phyloP scores from a whole-genome alignment of 768 basidiomycete genomes.

The Panaeolus papilionaceus region DNA sequence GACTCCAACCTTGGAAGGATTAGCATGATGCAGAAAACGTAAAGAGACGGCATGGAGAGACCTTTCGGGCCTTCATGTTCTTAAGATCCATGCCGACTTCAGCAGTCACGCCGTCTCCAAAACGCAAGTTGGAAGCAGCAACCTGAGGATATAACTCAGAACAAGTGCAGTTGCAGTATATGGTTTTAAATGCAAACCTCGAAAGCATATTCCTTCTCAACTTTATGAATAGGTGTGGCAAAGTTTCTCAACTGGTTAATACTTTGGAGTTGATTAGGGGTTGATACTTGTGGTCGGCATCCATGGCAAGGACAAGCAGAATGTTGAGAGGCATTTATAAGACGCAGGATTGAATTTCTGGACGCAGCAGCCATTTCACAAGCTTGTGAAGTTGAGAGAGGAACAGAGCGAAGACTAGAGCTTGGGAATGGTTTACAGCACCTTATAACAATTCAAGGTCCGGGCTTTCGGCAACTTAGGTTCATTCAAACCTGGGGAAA shows the following conservation, averaged over 20 bases:
- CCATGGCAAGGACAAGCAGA: conserved; percentile 83
- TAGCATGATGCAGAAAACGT: conserved; percentile 13
- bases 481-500: conserved; percentile 8
- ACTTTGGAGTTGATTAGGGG: conserved; percentile 50
- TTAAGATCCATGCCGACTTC: conserved; percentile 95
- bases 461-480: conserved; percentile 11
- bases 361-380: conserved; percentile 38
- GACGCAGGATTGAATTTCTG: conserved; percentile 68
- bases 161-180: neutral
- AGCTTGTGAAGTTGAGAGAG: conserved; percentile 42
- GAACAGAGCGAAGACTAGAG: conserved; percentile 18
- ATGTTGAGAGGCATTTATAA: conserved; percentile 79
- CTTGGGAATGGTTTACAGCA: conserved; percentile 22
- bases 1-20: conserved; percentile 75
- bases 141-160: conserved; percentile 50
- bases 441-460: neutral
- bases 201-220: conserved; percentile 91
- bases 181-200: conserved; percentile 54
- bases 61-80: conserved; percentile 92
- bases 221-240: conserved; percentile 75
- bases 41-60: conserved; percentile 32
- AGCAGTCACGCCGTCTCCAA: conserved; percentile 88
- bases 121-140: conserved; percentile 86
- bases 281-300: conserved; percentile 50
- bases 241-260: conserved; percentile 71